phyloP scores from a whole-genome alignment of 805 yeast genomes.

The Saccharomyces eubayanus region DNA sequence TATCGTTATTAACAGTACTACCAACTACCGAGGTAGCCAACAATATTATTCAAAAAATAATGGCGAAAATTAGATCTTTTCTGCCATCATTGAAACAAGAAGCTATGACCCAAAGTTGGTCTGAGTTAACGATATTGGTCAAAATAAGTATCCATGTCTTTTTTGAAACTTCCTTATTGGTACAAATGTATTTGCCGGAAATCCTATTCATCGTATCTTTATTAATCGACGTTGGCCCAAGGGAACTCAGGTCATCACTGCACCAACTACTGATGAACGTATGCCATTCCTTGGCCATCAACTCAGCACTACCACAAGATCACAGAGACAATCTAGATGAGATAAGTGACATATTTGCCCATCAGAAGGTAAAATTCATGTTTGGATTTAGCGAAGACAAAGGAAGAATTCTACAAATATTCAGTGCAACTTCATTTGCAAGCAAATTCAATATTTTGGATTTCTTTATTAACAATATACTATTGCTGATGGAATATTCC shows the following conservation, averaged over 20 bases:
- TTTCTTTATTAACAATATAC: constrained; percentile 47
- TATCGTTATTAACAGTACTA: constrained; percentile 51
- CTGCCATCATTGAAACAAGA: constrained; percentile 35
- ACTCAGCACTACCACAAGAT: constrained; percentile 39
- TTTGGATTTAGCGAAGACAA: constrained; percentile 60
- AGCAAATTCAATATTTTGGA: constrained; percentile 42
- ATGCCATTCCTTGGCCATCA: constrained; percentile 58
- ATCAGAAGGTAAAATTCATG: constrained; percentile 59
- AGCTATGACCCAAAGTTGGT: constrained; percentile 48
- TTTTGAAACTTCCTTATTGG: constrained; percentile 57
- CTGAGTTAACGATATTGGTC: constrained; percentile 62
- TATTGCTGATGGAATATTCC: constrained; percentile 43
- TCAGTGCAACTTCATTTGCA: constrained; percentile 33
- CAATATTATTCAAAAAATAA: constrained; percentile 48
- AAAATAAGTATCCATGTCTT: constrained; percentile 55
- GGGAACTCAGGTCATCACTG: constrained; percentile 49
- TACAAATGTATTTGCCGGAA: constrained; percentile 63
- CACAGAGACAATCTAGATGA: constrained; percentile 38
- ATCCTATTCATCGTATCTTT: constrained; percentile 59
- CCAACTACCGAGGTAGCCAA: constrained; percentile 73
- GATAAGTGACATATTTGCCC: constrained; percentile 36
- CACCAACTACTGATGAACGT: constrained; percentile 58
- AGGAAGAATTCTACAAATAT: constrained; percentile 29
- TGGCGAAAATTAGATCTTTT: constrained; percentile 45
- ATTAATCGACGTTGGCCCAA: constrained; percentile 43